Base-by-base conservation (phyloP, 805 yeast genomes). In the Teunomyces gatunensis region DNA sequence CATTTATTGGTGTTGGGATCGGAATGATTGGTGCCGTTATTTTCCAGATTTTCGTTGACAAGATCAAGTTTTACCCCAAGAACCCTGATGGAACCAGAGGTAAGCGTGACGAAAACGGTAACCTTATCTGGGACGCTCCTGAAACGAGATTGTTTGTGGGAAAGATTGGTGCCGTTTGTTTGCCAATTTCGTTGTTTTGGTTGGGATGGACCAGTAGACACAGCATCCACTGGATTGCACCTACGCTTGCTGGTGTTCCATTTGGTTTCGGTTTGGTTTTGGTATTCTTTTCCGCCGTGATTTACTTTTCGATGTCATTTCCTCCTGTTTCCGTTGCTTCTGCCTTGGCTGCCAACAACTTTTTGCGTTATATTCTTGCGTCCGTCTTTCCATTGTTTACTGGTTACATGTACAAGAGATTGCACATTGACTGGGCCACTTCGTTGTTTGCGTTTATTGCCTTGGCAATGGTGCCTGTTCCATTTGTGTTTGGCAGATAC, bases 301-400 rank as follows among this genome's bases (percentile, higher is more conserved):
- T 81, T 42, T 87, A 87, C 63, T 84, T 87, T 64, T 71, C 87
- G 30, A 74, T 82, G 75, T 64, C 86, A 4, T 87, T 82, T 64
- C 92, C 94, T 23, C 89, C 92, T 41, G 65, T 82, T 29, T 77
- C 78, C 29, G 85, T 89, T 18, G 96, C 96, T 0, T 84, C 92
- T n/a, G 92, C 95, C 3, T 65, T 89, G 51, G 96, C 96, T 30
- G 96, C 96, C 11, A 90, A 89, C 68, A 88, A 87, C 63, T 72
- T 90, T 59, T 65, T 84, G 48, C 79, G 97, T 68, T 89, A 88
- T 61, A 55, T 84, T 28, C 63, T 86, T 51, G 89, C 95, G 7
- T 82, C 89, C 5, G 87, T 83, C 17, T 84, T 90, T 75, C 96
- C 96, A 47, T 73, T 90, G 49, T 89, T 90, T 68, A 87, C 90